These are phyloP conservation scores for Oryza nivara DNA, from an alignment of 176 grass and related monocot genomes.

Conservation along the genomic window DNA sequence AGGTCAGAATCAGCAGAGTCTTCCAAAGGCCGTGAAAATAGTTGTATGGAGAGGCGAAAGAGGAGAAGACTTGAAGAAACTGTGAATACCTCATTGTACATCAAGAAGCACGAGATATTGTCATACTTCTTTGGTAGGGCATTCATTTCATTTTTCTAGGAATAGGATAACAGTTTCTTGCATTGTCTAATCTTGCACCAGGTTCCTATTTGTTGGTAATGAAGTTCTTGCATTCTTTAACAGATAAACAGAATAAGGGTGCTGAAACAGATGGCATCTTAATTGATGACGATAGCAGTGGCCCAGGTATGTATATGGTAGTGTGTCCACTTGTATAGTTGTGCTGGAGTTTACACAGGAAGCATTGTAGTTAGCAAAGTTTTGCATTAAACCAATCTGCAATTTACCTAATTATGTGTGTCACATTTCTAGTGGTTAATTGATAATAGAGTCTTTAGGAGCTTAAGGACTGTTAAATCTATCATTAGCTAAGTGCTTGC, in stretches of 20 bases:
- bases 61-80: slow-evolving; percentile 76
- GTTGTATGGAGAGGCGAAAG: slow-evolving; percentile 77
- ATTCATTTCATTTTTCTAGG: slow-evolving; percentile 28
- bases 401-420: slow-evolving; percentile 13
- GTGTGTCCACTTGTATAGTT: slow-evolving; percentile 25
- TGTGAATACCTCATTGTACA: slow-evolving; percentile 61
- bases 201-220: slow-evolving; percentile 17
- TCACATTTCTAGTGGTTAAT: slow-evolving; percentile 14
- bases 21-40: slow-evolving; percentile 52
- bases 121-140: slow-evolving; percentile 82
- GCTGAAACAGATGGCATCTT: slow-evolving; percentile 63
- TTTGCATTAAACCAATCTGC: slow-evolving; percentile 8
- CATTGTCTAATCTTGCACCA: slow-evolving; percentile 14
- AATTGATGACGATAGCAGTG: slow-evolving; percentile 65
- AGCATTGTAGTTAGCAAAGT: slow-evolving; percentile 14
- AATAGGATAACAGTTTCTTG: slow-evolving; percentile 29
- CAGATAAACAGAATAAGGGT: slow-evolving; percentile 60
- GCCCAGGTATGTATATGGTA: slow-evolving; percentile 38
- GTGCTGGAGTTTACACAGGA: slow-evolving; percentile 10
- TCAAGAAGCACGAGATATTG: slow-evolving; percentile 65
- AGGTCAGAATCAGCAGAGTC: slow-evolving; percentile 48
- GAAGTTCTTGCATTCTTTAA: slow-evolving; percentile 28
- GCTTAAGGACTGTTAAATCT: slow-evolving; percentile 3
- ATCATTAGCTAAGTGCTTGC: slow-evolving; percentile 4
- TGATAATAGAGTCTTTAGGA: neutral